A percentile compares a stretch with the other conserved stretches of the same genome.
These are phyloP conservation scores for Cladosporium sp. DNA, from an alignment of 2,329 filamentous ascomycete species.

Conservation along the genomic window DNA sequence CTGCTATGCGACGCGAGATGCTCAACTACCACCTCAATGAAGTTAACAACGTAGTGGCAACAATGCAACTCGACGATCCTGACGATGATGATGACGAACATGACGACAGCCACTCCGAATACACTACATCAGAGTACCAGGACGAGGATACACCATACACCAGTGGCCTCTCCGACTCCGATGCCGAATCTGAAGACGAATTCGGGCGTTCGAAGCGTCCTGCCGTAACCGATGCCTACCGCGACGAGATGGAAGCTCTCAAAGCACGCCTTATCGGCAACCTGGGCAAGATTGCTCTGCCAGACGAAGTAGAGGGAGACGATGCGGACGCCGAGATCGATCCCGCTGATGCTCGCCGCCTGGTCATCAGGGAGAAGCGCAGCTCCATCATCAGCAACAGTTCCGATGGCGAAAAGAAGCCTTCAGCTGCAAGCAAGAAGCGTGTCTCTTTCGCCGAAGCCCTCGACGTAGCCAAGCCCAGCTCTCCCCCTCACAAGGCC, in stretches of 20 bases:
- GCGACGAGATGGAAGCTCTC: constrained; percentile 79
- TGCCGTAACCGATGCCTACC: constrained; percentile 73
- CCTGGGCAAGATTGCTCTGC: constrained; percentile 52
- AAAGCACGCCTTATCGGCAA: constrained; percentile 73
- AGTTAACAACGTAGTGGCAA: constrained; percentile 87
- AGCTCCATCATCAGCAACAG: constrained; percentile 23
- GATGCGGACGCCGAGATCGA: constrained; percentile 45
- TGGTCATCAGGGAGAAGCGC: constrained; percentile 48
- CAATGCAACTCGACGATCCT: constrained; percentile 78
- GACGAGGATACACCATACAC: constrained; percentile 46
- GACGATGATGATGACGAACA: constrained; percentile 44
- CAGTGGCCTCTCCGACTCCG: constrained; percentile 59
- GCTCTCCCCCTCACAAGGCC: constrained; percentile 37
- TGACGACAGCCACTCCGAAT: constrained; percentile 49
- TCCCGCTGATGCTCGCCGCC: constrained; percentile 58
- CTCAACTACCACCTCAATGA: constrained; percentile 85
- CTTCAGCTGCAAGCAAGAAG: constrained; percentile 53
- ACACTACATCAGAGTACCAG: constrained; percentile 34
- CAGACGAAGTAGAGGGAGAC: constrained; percentile 11
- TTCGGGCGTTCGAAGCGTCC: constrained; percentile 71
- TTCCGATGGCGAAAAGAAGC: constrained; percentile 34
- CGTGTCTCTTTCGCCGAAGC: constrained; percentile 77
- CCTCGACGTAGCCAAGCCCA: constrained; percentile 66
- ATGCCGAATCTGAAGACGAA: constrained; percentile 68
- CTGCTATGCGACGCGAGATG: constrained; percentile 81